These are phyloP conservation scores for Phytopythium sindhum DNA, from an alignment of 352 stramenopile genomes.

Conservation along the genomic window DNA sequence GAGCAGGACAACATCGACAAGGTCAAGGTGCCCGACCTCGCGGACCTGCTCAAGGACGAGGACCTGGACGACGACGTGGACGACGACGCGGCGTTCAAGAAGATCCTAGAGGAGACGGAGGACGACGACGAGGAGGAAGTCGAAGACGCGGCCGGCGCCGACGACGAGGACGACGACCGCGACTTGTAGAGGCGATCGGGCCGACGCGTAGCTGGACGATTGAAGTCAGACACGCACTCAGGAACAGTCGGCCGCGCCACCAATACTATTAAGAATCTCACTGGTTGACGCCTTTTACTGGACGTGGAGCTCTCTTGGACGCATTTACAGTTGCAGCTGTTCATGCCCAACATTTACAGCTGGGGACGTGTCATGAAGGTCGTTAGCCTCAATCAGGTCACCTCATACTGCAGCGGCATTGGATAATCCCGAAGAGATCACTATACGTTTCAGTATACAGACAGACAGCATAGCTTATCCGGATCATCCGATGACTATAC, in stretches of 20 bases:
- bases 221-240: not conserved
- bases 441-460: not conserved
- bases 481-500: not conserved
- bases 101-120: conserved; percentile 80
- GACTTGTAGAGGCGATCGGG: conserved; percentile 53
- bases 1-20: conserved; percentile 98
- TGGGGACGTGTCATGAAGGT: no score
- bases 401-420: no score
- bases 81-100: conserved; percentile 68
- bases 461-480: not conserved
- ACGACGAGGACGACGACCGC: conserved; percentile 50
- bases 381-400: no score
- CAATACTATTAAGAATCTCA: not conserved
- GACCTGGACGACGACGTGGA: conserved; percentile 73
- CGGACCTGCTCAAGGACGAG: conserved; percentile 83
- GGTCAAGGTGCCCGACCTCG: conserved; percentile 88
- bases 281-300: not conserved
- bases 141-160: conserved; percentile 25
- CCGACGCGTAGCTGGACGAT: conserved; percentile 9
- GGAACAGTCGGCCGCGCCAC: not conserved
- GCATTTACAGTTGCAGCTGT: no score
- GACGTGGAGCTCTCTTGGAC: no score
- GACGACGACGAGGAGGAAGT: conserved; percentile 40
- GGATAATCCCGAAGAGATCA: not conserved
- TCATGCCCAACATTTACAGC: no score